These are phyloP conservation scores for Backusella luteola DNA, from an alignment of 192 early-diverging fungal species.

Conservation along the genomic window DNA sequence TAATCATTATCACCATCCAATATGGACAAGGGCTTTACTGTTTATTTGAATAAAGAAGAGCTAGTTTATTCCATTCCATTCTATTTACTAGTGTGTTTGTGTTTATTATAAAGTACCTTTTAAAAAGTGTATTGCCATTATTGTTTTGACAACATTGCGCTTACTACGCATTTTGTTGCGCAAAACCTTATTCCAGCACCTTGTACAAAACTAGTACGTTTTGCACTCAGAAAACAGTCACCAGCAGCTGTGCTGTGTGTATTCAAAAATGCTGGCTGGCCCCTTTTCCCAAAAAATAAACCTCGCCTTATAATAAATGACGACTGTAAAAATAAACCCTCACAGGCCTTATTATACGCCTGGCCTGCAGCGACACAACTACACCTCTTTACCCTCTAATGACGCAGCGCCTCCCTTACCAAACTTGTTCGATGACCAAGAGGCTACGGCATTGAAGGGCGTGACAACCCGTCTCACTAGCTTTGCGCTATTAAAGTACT, in stretches of 20 bases:
- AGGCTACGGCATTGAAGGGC: background rate
- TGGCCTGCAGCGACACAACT: slow-evolving; percentile 29
- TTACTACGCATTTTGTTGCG: background rate
- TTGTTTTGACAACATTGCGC: too few species aligned
- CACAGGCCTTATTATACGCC: slow-evolving; percentile 34
- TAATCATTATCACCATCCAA: too few species aligned
- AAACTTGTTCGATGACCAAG: background rate
- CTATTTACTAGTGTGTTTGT: too few species aligned
- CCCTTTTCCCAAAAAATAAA: background rate
- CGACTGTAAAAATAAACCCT: slow-evolving; percentile 20
- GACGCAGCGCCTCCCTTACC: slow-evolving; percentile 10
- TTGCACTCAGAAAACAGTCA: background rate
- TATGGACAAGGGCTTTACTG: too few species aligned
- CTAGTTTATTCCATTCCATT: too few species aligned
- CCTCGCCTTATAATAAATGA: background rate
- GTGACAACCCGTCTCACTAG: slow-evolving; percentile 31
- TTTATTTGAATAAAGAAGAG: too few species aligned
- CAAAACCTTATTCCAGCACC: too few species aligned
- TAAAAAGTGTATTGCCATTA: too few species aligned
- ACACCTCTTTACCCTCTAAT: slow-evolving; percentile 32
- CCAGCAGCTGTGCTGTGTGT: too few species aligned
- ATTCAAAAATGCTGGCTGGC: too few species aligned
- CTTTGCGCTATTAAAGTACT: slow-evolving; percentile 56
- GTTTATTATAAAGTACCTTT: too few species aligned
- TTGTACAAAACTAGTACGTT: background rate